These are phyloP conservation scores for Mikania micrantha DNA, from an alignment of 129 eudicot species.

Conservation along the genomic window DNA sequence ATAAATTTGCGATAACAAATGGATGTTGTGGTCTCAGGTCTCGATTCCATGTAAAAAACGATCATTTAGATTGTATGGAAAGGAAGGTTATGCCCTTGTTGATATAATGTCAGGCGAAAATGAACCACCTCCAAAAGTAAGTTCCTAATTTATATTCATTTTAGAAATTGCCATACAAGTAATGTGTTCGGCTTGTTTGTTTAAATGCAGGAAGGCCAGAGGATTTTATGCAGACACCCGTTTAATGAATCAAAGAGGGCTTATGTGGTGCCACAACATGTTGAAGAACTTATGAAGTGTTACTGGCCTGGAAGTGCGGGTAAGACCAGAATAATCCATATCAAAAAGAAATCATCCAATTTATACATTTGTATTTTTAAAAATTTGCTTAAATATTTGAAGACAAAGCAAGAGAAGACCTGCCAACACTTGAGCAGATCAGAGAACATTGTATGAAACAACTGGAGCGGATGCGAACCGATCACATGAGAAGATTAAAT, in stretches of 20 bases:
- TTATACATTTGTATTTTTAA: background rate
- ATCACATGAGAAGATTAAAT: slow-evolving; percentile 97
- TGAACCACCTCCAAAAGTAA: slow-evolving; percentile 94
- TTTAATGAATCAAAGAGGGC: slow-evolving; percentile 97
- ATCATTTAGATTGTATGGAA: slow-evolving; percentile 85
- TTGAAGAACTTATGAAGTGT: slow-evolving; percentile 91
- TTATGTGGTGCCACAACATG: slow-evolving; percentile 91
- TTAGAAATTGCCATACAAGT: background rate
- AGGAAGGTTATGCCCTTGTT: slow-evolving; percentile 92
- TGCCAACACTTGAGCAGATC: slow-evolving; percentile 66
- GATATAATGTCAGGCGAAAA: slow-evolving; percentile 95
- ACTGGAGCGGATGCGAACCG: slow-evolving; percentile 84
- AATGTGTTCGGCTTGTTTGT: background rate
- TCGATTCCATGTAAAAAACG: slow-evolving; percentile 97
- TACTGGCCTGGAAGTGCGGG: slow-evolving; percentile 93
- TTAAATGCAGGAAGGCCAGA: slow-evolving; percentile 57
- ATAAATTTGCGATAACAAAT: background rate
- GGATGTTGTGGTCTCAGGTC: slow-evolving; percentile 48
- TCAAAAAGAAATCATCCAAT: background rate
- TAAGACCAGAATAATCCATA: slow-evolving; percentile 2
- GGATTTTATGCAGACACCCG: slow-evolving; percentile 93
- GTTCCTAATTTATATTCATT: background rate
- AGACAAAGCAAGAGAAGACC: slow-evolving; percentile 73
- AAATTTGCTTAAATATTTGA: slow-evolving; percentile 7
- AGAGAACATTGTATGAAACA: slow-evolving; percentile 81